Evolutionary conservation across 148 eudicot species (phyloP).

Genomic region (Arctostaphylos glauca): DNA sequence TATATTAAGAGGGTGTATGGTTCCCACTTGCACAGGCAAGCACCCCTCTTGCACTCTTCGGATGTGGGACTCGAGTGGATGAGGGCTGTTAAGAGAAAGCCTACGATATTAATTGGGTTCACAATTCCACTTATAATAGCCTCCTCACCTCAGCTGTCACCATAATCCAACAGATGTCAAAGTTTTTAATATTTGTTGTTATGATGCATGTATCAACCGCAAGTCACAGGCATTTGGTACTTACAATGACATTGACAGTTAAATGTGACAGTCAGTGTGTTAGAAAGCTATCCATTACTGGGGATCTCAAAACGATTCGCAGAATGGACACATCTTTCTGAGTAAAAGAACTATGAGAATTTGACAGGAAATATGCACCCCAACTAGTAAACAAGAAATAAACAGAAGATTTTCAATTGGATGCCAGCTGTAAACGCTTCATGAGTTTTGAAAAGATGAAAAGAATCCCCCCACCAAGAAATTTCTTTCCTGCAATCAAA

Average conservation of each 20-base stretch:
- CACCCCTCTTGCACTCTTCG: not conserved
- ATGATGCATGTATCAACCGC: not conserved
- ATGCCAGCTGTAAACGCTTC: not conserved
- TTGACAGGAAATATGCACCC: constrained; percentile 4
- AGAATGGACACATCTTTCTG: not conserved
- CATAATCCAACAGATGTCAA: not conserved
- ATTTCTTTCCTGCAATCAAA: not conserved
- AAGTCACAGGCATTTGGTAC: not conserved
- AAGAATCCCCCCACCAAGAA: not conserved
- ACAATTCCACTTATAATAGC: not conserved
- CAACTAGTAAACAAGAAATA: not conserved
- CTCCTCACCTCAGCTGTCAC: not conserved
- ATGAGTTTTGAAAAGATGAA: not conserved
- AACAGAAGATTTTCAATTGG: not conserved
- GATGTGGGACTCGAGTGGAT: not conserved
- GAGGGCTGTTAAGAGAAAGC: not conserved
- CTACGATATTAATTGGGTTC: not conserved
- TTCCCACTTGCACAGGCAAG: not conserved
- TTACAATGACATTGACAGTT: not conserved
- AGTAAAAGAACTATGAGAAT: not conserved
- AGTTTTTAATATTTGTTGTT: not conserved
- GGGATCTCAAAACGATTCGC: not conserved
- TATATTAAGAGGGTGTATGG: not conserved
- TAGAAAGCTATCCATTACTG: not conserved
- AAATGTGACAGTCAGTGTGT: not conserved